Evolutionary conservation across 2,329 filamentous ascomycete species (phyloP), one percentile per base, ranked within the genome.

Genomic region (Pseudogymnoascus sp.): DNA sequence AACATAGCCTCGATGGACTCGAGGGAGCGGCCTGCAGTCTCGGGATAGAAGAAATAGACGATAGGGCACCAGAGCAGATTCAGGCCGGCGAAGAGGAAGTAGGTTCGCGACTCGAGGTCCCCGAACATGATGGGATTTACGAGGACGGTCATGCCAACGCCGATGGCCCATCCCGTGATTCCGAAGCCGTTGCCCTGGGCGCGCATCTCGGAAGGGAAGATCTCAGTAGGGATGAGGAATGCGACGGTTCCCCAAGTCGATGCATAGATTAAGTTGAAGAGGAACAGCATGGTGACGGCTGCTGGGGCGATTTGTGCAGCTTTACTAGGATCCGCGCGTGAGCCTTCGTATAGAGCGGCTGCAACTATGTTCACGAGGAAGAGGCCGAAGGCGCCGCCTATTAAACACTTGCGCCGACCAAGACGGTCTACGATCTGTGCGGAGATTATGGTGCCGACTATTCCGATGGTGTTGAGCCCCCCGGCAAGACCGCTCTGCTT

Each of bases 101-200:
- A 82, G 0, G 78, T 81, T 7, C 76, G 74, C 64, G 74, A 78
- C 63, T 74, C 72, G 21, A 81, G 66, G n/a, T 70, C 70, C 41
- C 67, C 71, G 63, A 83, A 79, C 75, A 83, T 79, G 68, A 82
- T 78, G 26, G 78, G 78, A 65, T 72, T 83, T 63, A 82, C 76
- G 54, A 83, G 72, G 1, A 75, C 75, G 1, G 81, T 82, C 77
- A 79, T 78, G 36, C 81, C 81, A 7, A 80, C 78, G 37, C 81
- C 82, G 62, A 83, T 76, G 15, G 82, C 81, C 82, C 82, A 85
- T 1, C 82, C 81, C 1, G 80, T 79, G 63, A 85, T 82, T 15
- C 79, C 79, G 64, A 84, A 83, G 6, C 80, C 80, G 67, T 84
- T 82, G 6, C 82, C 83, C 67, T 84, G 79, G n/a, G 82, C 81